These are phyloP conservation scores for Calonectria pauciramosa DNA, from an alignment of 2,329 filamentous ascomycete genomes.

Conservation along the genomic window DNA sequence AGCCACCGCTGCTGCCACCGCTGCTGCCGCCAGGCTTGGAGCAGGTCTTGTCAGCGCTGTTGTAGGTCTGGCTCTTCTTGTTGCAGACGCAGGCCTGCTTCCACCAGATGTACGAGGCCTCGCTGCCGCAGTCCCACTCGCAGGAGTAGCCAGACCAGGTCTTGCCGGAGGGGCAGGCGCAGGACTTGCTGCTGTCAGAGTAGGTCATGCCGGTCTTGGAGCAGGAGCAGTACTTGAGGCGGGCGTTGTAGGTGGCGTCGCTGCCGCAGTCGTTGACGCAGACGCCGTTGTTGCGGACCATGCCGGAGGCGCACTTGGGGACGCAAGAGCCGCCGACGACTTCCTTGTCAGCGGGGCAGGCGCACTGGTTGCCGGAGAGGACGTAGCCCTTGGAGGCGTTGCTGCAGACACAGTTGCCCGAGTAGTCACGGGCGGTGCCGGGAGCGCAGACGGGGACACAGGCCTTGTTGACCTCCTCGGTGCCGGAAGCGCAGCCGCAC, in stretches of 20 bases:
- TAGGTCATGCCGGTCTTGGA: slow-evolving; percentile 6
- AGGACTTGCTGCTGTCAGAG: background rate
- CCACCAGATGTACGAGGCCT: background rate
- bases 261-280: background rate
- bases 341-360: background rate
- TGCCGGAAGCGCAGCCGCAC: background rate
- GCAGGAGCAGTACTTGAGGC: background rate
- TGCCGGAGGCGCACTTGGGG: background rate
- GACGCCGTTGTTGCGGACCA: background rate
- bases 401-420: background rate
- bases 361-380: background rate
- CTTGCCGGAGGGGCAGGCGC: background rate
- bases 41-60: background rate
- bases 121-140: background rate
- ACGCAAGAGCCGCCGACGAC: background rate
- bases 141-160: background rate
- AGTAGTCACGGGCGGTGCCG: background rate
- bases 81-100: background rate
- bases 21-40: background rate
- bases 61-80: background rate
- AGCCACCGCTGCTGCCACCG: background rate
- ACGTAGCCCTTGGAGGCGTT: background rate
- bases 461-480: background rate
- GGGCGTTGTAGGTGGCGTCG: background rate
- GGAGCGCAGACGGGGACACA: background rate